Evolutionary conservation across 2,329 filamentous ascomycete species (phyloP).

Genomic region (Penicillium thymicola): DNA sequence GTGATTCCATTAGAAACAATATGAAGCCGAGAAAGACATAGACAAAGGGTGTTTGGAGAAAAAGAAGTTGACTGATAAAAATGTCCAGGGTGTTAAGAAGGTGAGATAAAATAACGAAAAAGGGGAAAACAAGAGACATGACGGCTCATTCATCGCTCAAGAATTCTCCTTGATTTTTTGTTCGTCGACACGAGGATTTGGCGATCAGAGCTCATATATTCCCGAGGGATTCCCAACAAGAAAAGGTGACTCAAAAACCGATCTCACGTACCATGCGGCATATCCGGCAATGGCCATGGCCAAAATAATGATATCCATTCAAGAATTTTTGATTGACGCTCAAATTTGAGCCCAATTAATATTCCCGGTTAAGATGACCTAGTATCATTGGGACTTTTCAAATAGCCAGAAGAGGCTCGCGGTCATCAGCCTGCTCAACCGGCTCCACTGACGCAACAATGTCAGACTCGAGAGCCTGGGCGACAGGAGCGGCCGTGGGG

Average conservation of each 20-base stretch:
- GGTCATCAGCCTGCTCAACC: conserved; percentile 26
- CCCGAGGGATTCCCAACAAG: conserved; percentile 6
- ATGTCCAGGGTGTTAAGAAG: not conserved
- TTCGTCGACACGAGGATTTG: conserved; percentile 9
- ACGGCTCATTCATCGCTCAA: conserved; percentile 15
- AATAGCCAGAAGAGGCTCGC: conserved; percentile 35
- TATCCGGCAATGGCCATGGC: conserved; percentile 9
- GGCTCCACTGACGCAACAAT: conserved; percentile 26
- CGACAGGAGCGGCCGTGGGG: conserved; percentile 39
- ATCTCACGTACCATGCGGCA: conserved; percentile 11
- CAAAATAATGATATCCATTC: conserved; percentile 6
- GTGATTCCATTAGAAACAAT: conserved; percentile 24
- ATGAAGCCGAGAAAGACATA: conserved; percentile 21
- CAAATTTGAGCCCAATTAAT: not conserved
- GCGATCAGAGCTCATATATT: conserved; percentile 7
- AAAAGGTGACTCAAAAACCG: not conserved
- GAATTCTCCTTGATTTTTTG: conserved; percentile 11
- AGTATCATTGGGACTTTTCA: conserved; percentile 12
- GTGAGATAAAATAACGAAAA: conserved; percentile 7
- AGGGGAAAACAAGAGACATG: conserved; percentile 9
- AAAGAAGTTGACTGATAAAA: conserved; percentile 11
- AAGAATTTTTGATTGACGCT: not conserved
- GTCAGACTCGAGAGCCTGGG: conserved; percentile 21
- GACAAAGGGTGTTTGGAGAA: conserved; percentile 10
- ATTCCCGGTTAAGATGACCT: not conserved